Evolutionary conservation across 305 asterid genomes (phyloP).

Genomic region (Ajuga reptans): DNA sequence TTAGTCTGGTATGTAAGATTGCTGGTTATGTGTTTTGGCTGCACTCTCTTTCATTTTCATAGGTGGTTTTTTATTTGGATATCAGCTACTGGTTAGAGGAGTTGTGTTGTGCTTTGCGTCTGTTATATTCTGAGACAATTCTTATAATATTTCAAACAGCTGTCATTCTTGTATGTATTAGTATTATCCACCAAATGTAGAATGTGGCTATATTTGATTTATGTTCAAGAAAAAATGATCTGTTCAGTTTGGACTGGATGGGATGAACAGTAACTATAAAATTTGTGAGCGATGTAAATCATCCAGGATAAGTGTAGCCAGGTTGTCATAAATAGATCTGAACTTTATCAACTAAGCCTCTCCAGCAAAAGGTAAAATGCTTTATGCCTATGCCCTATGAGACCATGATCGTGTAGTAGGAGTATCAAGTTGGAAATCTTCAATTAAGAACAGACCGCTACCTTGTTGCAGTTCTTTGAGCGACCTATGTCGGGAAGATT

Average conservation of each 20-base stretch:
- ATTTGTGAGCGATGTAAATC: not conserved
- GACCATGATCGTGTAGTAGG: not conserved
- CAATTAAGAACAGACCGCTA: not conserved
- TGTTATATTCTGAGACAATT: not conserved
- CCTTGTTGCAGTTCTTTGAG: not conserved
- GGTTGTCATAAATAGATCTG: not conserved
- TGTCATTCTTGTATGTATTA: not conserved
- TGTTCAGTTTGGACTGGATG: not conserved
- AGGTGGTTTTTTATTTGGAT: constrained; percentile 4
- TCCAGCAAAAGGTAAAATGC: not conserved
- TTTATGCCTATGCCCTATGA: not conserved
- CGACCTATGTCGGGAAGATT: not conserved
- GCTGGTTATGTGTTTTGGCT: constrained; percentile 2
- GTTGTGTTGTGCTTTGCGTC: not conserved
- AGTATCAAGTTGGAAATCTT: not conserved
- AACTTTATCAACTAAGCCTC: not conserved
- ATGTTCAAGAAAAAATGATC: not conserved
- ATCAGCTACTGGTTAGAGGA: not conserved
- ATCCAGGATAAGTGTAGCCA: not conserved
- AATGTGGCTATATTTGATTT: not conserved
- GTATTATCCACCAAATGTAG: not conserved
- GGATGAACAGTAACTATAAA: not conserved
- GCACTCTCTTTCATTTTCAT: not conserved
- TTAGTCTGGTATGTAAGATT: constrained; percentile 53
- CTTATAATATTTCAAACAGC: not conserved